A percentile compares a stretch with the other conserved stretches of the same genome.
Conservation (phyloP, 2,329 filamentous ascomycete species). For the Stachybotrys elegans region DNA sequence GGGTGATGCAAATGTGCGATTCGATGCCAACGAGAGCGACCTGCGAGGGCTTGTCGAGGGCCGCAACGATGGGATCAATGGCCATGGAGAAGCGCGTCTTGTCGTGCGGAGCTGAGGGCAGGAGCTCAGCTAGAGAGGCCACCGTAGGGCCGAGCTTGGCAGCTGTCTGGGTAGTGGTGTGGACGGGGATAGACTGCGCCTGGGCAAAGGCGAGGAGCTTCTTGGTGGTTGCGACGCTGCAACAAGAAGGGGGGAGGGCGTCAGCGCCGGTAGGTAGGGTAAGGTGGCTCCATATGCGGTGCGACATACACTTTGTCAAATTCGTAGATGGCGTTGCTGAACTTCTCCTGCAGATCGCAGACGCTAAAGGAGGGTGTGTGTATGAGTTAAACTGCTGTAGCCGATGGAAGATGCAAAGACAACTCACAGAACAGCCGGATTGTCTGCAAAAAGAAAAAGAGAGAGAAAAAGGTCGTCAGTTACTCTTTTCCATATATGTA, state of each 20-base stretch:
- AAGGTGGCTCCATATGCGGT: neutral
- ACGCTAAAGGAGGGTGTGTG: slow-evolving; percentile 57
- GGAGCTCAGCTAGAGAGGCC: slow-evolving; percentile 56
- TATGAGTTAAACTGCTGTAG: too few relatives aligned
- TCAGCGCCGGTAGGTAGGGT: slow-evolving; percentile 8
- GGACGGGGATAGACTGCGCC: slow-evolving; percentile 69
- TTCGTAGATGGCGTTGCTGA: slow-evolving; percentile 75
- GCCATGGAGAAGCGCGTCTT: slow-evolving; percentile 92
- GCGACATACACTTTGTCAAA: slow-evolving; percentile 70
- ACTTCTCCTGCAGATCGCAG: slow-evolving; percentile 94
- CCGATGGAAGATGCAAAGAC: too few relatives aligned
- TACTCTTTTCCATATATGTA: too few relatives aligned
- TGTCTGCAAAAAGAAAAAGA: slow-evolving; percentile 28
- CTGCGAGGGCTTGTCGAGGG: slow-evolving; percentile 37
- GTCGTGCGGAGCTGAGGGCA: slow-evolving; percentile 59
- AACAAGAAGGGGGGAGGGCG: slow-evolving; percentile 5
- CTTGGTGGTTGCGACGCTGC: slow-evolving; percentile 58
- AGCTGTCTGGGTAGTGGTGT: slow-evolving; percentile 80
- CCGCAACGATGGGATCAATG: slow-evolving; percentile 57
- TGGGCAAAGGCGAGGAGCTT: slow-evolving; percentile 64
- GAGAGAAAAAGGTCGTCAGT: too few relatives aligned
- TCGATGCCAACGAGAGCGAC: slow-evolving; percentile 88
- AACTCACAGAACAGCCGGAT: slow-evolving; percentile 46
- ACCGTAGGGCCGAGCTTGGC: slow-evolving; percentile 77
- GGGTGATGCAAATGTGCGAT: slow-evolving; percentile 88